A percentile compares a stretch with the other conserved stretches of the same genome.
These are phyloP conservation scores for Chytriomyces sp. DNA, from an alignment of 192 early-diverging fungal genomes.

Conservation along the genomic window DNA sequence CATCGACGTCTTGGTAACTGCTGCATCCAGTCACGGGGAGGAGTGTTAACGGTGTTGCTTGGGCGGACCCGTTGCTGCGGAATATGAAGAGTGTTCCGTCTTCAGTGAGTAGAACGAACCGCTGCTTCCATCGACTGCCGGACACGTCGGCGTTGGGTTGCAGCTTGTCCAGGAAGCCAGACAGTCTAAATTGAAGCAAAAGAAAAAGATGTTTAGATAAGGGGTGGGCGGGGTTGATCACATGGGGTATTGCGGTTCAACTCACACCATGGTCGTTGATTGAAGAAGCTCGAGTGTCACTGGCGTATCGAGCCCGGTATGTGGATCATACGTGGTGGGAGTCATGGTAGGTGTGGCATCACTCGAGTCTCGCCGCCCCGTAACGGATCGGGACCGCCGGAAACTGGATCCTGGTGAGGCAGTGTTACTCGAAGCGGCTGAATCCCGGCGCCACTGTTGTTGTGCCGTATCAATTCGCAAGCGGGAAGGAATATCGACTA, in stretches of 20 bases:
- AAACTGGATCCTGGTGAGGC: background rate
- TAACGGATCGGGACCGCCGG: background rate
- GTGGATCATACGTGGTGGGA: background rate
- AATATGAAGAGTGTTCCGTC: background rate
- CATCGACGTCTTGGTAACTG: background rate
- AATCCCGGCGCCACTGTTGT: background rate
- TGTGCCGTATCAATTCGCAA: background rate
- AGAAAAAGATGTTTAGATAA: background rate
- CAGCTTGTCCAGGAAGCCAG: slow-evolving; percentile 1
- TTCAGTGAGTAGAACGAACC: background rate
- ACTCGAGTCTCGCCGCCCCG: background rate
- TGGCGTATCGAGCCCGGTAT: background rate
- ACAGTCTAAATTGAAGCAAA: background rate
- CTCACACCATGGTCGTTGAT: background rate
- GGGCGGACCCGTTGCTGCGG: background rate
- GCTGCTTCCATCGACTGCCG: background rate
- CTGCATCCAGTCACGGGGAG: background rate
- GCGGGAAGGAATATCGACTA: too few species aligned
- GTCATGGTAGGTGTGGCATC: background rate
- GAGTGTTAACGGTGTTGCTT: background rate
- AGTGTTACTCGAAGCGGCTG: background rate
- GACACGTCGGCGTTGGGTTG: background rate
- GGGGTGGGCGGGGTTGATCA: background rate
- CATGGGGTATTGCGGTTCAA: too few species aligned
- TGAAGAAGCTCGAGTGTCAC: background rate